A percentile compares a stretch with the other conserved stretches of the same genome.
Evolutionary conservation across 345 rosid species (phyloP).

Genomic region (Fremontodendron californicum): DNA sequence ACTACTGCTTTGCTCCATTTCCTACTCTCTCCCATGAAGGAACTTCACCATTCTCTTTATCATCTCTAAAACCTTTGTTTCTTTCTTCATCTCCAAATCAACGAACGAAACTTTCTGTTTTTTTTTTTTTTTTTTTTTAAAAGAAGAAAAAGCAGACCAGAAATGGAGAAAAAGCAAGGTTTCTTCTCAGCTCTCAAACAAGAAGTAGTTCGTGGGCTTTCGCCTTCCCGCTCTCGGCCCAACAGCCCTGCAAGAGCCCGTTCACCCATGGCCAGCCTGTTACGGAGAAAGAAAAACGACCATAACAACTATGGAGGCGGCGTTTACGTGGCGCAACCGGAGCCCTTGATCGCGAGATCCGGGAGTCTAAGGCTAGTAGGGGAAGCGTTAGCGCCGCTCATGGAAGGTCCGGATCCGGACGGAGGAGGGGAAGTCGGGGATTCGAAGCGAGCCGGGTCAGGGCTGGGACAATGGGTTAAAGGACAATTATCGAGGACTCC

Average conservation of each 20-base stretch:
- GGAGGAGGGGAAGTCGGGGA: conserved; percentile 48
- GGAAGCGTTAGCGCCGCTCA: conserved; percentile 53
- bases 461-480: conserved; percentile 79
- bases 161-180: conserved; percentile 87
- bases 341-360: conserved; percentile 58
- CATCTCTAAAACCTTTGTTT: background rate
- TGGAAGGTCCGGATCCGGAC: conserved; percentile 97
- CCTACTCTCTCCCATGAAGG: conserved; percentile 8
- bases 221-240: conserved; percentile 75
- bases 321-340: conserved; percentile 40
- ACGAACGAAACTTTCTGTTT: background rate
- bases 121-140: no score
- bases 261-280: conserved; percentile 52
- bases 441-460: conserved; percentile 54
- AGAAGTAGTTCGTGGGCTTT: conserved; percentile 76
- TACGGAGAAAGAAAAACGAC: conserved; percentile 44
- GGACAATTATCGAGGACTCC: conserved; percentile 70
- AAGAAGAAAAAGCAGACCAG: background rate
- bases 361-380: conserved; percentile 68
- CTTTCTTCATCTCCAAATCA: background rate
- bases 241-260: conserved; percentile 52
- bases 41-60: background rate
- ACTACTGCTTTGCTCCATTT: background rate
- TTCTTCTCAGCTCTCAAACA: conserved; percentile 82
- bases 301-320: conserved; percentile 15